Evolutionary conservation across 768 basidiomycete genomes (phyloP).

Genomic region (Boletus rubescentipes): DNA sequence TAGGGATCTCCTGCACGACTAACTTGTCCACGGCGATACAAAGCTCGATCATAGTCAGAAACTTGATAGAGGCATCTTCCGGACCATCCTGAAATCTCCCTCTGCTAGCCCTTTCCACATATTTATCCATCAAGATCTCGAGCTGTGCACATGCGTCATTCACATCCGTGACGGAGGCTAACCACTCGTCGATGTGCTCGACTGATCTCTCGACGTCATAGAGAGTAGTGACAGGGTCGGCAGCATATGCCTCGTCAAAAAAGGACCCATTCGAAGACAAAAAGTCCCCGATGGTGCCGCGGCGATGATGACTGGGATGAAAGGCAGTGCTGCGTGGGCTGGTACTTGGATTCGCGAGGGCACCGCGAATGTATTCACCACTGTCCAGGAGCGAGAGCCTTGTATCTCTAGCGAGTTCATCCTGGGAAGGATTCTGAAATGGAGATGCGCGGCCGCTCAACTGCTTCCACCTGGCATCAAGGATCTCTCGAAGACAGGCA

Average conservation of each 20-base stretch:
- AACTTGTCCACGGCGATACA: too few relatives aligned
- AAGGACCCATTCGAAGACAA: constrained; percentile 11
- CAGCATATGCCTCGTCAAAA: constrained; percentile 1
- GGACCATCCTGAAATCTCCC: constrained; percentile 19
- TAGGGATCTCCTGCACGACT: too few relatives aligned
- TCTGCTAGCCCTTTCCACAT: constrained; percentile 23
- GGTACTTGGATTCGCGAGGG: constrained; percentile 8
- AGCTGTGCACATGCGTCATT: constrained; percentile 14
- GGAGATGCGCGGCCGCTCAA: constrained; percentile 24
- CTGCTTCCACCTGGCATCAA: constrained; percentile 35
- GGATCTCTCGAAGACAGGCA: constrained; percentile 3
- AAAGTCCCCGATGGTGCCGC: constrained; percentile 15
- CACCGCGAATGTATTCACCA: constrained; percentile 1
- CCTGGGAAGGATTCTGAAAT: too few relatives aligned
- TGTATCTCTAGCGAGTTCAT: constrained; percentile 31
- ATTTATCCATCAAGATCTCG: constrained; percentile 21
- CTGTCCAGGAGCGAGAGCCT: constrained; percentile 29
- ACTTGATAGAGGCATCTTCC: constrained; percentile 39
- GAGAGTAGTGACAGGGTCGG: constrained; percentile 21
- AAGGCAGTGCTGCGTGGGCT: background rate
- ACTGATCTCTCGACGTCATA: constrained; percentile 39
- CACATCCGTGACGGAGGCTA: constrained; percentile 7
- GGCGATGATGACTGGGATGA: background rate
- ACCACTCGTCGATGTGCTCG: constrained; percentile 35
- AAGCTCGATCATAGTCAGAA: constrained; percentile 36